Percentiles rank a stretch among this genome's conserved stretches.
These are phyloP conservation scores for Scheffersomyces amazonensis DNA, from an alignment of 805 yeast genomes.

Conservation along the genomic window DNA sequence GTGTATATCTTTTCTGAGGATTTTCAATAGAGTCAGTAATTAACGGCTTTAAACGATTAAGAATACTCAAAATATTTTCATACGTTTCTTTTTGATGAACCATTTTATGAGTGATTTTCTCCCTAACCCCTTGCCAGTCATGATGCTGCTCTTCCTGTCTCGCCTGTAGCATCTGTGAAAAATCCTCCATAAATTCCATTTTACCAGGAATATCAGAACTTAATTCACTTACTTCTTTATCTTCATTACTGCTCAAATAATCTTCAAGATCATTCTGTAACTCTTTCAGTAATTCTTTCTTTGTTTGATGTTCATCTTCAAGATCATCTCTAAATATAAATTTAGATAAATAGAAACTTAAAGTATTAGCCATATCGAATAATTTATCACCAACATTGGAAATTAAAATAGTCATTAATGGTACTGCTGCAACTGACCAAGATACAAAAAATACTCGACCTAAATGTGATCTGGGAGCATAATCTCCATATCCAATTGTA, in stretches of 20 bases:
- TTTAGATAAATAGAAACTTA: conserved; percentile 4
- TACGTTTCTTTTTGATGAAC: conserved; percentile 11
- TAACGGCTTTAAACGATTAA: conserved; percentile 28
- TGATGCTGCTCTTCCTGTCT: not conserved
- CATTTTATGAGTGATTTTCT: conserved; percentile 4
- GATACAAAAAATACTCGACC: conserved; percentile 72
- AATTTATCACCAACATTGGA: conserved; percentile 68
- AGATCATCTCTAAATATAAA: conserved; percentile 5
- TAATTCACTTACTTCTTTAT: conserved; percentile 7
- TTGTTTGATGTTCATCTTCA: conserved; percentile 2
- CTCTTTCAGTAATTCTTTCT: conserved; percentile 2
- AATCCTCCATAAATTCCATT: not conserved
- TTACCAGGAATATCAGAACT: not conserved
- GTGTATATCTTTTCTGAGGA: conserved; percentile 43
- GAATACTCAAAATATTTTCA: conserved; percentile 20
- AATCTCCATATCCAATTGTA: conserved; percentile 86
- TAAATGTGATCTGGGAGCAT: conserved; percentile 56
- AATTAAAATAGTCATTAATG: conserved; percentile 79
- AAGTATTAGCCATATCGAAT: conserved; percentile 24
- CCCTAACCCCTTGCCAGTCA: conserved; percentile 1
- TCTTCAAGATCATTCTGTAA: conserved; percentile 5
- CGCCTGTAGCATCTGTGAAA: not conserved
- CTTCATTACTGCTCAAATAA: conserved; percentile 7
- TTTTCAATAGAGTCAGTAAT: conserved; percentile 34
- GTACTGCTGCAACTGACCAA: conserved; percentile 84